A percentile compares a stretch with the other conserved stretches of the same genome.
Evolutionary conservation across 805 yeast species (phyloP).

Genomic region (Candida silvatica): DNA sequence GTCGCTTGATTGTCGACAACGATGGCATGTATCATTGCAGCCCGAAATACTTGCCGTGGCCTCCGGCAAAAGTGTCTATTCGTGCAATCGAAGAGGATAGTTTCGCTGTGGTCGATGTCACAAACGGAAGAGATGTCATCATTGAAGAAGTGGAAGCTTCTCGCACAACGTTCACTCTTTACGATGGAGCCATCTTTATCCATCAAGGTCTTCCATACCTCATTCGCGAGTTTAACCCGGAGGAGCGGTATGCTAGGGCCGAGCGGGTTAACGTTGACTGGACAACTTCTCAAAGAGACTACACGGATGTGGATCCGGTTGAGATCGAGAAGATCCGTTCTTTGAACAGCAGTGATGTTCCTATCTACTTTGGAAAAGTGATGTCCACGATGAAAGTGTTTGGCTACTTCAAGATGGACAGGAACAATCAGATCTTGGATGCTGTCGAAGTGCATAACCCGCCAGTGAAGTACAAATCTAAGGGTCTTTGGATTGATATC

Average conservation of each 20-base stretch:
- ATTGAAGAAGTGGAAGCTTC: constrained; percentile 87
- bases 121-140: constrained; percentile 65
- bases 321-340: constrained; percentile 60
- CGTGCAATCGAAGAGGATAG: constrained; percentile 77
- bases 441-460: constrained; percentile 90
- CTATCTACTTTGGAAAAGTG: constrained; percentile 71
- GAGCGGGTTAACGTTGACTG: constrained; percentile 88
- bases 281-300: constrained; percentile 88
- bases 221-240: constrained; percentile 75
- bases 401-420: constrained; percentile 86
- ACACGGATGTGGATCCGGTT: constrained; percentile 83
- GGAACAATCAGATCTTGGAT: constrained; percentile 72
- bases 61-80: constrained; percentile 64
- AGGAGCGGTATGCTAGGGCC: constrained; percentile 76
- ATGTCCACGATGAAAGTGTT: constrained; percentile 70
- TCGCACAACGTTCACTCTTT: constrained; percentile 81
- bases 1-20: constrained; percentile 33
- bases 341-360: constrained; percentile 39
- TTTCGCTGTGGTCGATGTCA: constrained; percentile 85
- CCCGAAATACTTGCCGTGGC: constrained; percentile 69
- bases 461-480: constrained; percentile 57
- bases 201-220: constrained; percentile 92
- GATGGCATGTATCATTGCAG: constrained; percentile 45
- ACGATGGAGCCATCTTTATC: constrained; percentile 86
- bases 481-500: constrained; percentile 90